Conservation (phyloP, 768 basidiomycete species). For the Suillus clintonianus region DNA sequence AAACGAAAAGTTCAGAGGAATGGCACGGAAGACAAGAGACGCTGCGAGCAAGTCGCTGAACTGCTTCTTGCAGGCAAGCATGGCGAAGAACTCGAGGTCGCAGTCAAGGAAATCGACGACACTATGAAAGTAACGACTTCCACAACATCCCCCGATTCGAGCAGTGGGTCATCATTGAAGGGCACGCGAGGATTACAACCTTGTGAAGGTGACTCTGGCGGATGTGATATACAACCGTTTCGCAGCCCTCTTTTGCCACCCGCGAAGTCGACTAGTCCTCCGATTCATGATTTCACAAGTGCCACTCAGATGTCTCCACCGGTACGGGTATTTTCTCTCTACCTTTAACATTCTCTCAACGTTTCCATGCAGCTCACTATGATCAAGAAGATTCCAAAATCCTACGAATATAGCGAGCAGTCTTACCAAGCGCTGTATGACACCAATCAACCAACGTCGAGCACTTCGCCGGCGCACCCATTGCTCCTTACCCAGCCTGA, state of each 20-base stretch:
- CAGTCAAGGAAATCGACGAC: slow-evolving; percentile 38
- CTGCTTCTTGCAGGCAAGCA: slow-evolving; percentile 51
- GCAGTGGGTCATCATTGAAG: background rate
- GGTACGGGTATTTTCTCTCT: background rate
- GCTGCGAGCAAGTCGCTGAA: slow-evolving; percentile 52
- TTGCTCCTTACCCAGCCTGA: slow-evolving; percentile 1
- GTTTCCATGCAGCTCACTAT: background rate
- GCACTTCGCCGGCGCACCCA: background rate
- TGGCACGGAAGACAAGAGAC: slow-evolving; percentile 45
- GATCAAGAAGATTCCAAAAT: background rate
- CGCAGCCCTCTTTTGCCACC: slow-evolving; percentile 34
- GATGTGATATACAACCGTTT: slow-evolving; percentile 21
- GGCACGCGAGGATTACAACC: slow-evolving; percentile 1
- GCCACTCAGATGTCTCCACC: background rate
- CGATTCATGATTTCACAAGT: background rate
- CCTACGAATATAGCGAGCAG: background rate
- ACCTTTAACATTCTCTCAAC: background rate
- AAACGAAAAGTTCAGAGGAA: slow-evolving; percentile 58
- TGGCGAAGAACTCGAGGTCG: slow-evolving; percentile 49
- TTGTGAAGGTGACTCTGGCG: slow-evolving; percentile 1
- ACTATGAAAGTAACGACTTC: slow-evolving; percentile 4
- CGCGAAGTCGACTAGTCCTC: background rate
- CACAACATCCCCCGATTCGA: background rate
- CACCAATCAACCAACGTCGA: background rate
- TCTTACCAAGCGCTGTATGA: background rate